phyloP scores from a whole-genome alignment of 2,329 filamentous ascomycete species.

The Stenocarpella maydis region DNA sequence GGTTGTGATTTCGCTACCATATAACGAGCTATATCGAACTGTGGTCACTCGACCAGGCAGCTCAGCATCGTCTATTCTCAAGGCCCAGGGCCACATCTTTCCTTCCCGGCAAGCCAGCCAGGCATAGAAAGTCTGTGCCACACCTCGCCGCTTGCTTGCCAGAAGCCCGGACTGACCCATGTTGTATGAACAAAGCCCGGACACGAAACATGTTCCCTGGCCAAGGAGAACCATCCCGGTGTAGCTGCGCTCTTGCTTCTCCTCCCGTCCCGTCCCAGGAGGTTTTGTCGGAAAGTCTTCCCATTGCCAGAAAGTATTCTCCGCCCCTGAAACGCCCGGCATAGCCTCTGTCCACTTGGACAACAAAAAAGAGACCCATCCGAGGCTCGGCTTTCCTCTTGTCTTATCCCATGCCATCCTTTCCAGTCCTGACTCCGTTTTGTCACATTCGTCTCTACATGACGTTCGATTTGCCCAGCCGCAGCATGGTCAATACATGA shows the following conservation, averaged over 20 bases:
- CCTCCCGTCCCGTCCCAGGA: slow-evolving; percentile 30
- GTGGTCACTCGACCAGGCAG: slow-evolving; percentile 38
- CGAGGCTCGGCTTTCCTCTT: slow-evolving; percentile 36
- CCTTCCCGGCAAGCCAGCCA: slow-evolving; percentile 14
- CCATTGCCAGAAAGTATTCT: slow-evolving; percentile 32
- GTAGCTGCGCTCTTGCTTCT: slow-evolving; percentile 27
- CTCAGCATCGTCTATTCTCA: slow-evolving; percentile 30
- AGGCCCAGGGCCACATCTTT: slow-evolving; percentile 17
- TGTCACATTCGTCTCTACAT: slow-evolving; percentile 36
- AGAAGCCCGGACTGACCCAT: slow-evolving; percentile 13
- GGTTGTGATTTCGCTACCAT: slow-evolving; percentile 34
- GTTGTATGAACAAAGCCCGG: slow-evolving; percentile 14
- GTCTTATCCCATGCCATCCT: slow-evolving; percentile 31
- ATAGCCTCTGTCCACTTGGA: slow-evolving; percentile 36
- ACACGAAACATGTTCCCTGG: slow-evolving; percentile 17
- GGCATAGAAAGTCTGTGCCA: slow-evolving; percentile 22
- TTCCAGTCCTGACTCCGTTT: slow-evolving; percentile 34
- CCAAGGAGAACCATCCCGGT: slow-evolving; percentile 28
- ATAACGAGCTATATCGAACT: slow-evolving; percentile 31
- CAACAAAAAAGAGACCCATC: slow-evolving; percentile 29
- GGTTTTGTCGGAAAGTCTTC: slow-evolving; percentile 29
- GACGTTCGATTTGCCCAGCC: slow-evolving; percentile 35
- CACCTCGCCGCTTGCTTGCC: slow-evolving; percentile 29
- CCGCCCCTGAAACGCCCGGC: slow-evolving; percentile 32
- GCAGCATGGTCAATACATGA: slow-evolving; percentile 36